These are phyloP conservation scores for Pseudomonodictys pantanalensis DNA, from an alignment of 495 filamentous ascomycete species.

Conservation along the genomic window DNA sequence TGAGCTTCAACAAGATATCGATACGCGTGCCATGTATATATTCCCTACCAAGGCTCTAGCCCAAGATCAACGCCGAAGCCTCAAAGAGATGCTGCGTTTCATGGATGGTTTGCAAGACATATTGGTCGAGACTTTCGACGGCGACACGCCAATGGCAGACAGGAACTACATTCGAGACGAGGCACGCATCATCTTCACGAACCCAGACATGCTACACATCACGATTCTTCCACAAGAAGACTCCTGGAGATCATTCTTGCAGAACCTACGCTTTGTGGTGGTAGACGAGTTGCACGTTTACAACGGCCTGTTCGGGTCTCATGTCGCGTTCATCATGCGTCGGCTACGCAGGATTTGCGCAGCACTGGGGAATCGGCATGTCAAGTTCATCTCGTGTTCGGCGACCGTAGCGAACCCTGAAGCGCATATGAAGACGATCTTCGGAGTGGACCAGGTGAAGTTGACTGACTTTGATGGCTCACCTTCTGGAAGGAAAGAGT, in stretches of 20 bases:
- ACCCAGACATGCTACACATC: conserved; percentile 97
- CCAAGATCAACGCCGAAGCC: conserved; percentile 87
- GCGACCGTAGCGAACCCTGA: conserved; percentile 94
- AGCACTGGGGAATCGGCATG: conserved; percentile 80
- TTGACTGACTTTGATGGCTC: conserved; percentile 90
- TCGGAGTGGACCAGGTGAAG: conserved; percentile 76
- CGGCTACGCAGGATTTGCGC: conserved; percentile 84
- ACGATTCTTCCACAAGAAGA: conserved; percentile 92
- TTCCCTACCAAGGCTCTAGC: conserved; percentile 97
- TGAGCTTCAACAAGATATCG: conserved; percentile 71
- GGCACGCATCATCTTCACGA: conserved; percentile 93
- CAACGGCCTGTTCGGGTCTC: conserved; percentile 89
- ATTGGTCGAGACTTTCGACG: conserved; percentile 91
- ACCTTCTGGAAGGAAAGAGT: conserved; percentile 90
- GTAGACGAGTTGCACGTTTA: conserved; percentile 85
- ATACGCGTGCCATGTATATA: conserved; percentile 91
- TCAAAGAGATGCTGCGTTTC: conserved; percentile 77
- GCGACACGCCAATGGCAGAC: conserved; percentile 81
- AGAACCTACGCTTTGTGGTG: conserved; percentile 88
- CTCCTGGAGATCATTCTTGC: conserved; percentile 80
- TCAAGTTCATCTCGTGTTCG: conserved; percentile 95
- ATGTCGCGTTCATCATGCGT: conserved; percentile 94
- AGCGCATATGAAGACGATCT: conserved; percentile 88
- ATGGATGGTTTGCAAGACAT: conserved; percentile 73
- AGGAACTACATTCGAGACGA: conserved; percentile 81